A percentile compares a stretch with the other conserved stretches of the same genome.
phyloP scores from a whole-genome alignment of 805 yeast species.

The Lipomyces mesembrius region DNA sequence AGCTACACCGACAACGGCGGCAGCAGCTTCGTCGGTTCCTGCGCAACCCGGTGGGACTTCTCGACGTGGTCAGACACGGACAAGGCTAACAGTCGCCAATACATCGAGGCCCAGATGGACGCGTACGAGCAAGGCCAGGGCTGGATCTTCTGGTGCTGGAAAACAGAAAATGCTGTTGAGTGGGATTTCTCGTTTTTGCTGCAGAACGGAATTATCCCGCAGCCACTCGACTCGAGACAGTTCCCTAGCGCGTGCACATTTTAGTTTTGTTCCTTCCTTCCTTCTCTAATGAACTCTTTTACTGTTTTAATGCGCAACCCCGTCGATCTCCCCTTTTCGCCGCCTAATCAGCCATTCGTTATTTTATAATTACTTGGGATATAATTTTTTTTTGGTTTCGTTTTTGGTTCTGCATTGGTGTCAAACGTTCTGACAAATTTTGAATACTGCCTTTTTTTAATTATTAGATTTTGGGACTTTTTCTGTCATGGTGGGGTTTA shows the following conservation, averaged over 20 bases:
- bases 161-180: conserved; percentile 79
- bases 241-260: conserved; percentile 69
- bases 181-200: conserved; percentile 79
- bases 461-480: no score
- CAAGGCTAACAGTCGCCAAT: conserved; percentile 64
- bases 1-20: conserved; percentile 47
- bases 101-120: conserved; percentile 88
- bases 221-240: conserved; percentile 67
- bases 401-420: no score
- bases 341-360: no score
- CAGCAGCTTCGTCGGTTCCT: conserved; percentile 57
- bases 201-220: conserved; percentile 71
- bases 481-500: no score
- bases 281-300: no score
- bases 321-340: no score
- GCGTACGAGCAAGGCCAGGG: conserved; percentile 76
- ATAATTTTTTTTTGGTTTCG: no score
- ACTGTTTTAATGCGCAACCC: no score
- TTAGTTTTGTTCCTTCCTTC: conserved; percentile 7
- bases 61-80: conserved; percentile 63
- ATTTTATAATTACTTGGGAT: no score
- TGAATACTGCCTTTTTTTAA: no score
- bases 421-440: no score
- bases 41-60: conserved; percentile 55
- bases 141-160: conserved; percentile 95